Percentiles rank a stretch among this genome's conserved stretches.
Conservation (phyloP, 768 basidiomycete genomes). For the Boletus vermiculosoides region DNA sequence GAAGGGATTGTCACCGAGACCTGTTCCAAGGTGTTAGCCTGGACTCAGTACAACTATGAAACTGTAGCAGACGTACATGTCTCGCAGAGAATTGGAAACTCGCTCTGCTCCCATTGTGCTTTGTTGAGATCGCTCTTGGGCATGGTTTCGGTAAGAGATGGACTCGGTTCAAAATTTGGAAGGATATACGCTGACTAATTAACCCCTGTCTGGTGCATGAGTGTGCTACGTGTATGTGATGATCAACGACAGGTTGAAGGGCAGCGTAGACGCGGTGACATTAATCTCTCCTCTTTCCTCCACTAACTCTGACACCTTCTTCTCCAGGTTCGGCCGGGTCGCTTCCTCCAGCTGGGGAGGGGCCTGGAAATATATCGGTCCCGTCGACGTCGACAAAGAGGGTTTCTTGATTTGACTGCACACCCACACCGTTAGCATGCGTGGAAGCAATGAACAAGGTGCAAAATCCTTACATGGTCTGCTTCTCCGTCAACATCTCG, state of each 20-base stretch:
- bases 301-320: conserved; percentile 81
- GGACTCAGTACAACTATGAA: background rate
- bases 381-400: conserved; percentile 74
- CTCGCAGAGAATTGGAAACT: conserved; percentile 92
- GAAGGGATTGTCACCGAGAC: conserved; percentile 88
- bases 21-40: conserved; percentile 37
- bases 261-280: conserved; percentile 86
- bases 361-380: conserved; percentile 88
- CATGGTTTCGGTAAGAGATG: conserved; percentile 37
- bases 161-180: conserved; percentile 1
- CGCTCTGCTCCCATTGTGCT: conserved; percentile 91
- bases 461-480: conserved; percentile 72
- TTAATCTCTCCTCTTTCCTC: conserved; percentile 73
- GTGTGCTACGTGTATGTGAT: conserved; percentile 49
- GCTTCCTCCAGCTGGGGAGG: conserved; percentile 88
- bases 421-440: background rate
- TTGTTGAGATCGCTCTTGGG: conserved; percentile 94
- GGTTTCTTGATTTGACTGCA: conserved; percentile 95
- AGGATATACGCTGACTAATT: conserved; percentile 31
- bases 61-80: conserved; percentile 58
- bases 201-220: background rate
- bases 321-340: conserved; percentile 89
- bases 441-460: background rate
- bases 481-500: conserved; percentile 81
- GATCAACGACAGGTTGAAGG: conserved; percentile 77